These are phyloP conservation scores for Carallia brachiata DNA, from an alignment of 345 rosid species.

Conservation along the genomic window DNA sequence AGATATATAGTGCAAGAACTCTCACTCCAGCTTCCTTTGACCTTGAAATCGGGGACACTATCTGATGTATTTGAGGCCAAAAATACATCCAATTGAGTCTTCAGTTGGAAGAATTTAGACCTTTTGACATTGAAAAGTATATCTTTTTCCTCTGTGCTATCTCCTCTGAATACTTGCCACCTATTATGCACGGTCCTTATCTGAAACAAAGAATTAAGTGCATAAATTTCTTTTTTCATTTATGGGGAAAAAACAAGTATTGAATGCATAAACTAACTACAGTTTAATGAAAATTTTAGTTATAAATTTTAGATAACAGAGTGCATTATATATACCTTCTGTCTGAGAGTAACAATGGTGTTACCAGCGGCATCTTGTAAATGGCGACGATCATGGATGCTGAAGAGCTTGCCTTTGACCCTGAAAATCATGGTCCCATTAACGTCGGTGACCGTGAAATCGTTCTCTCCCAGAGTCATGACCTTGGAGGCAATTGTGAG, in stretches of 20 bases:
- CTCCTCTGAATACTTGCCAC: conserved; percentile 61
- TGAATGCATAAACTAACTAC: too few relatives aligned
- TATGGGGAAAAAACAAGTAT: too few relatives aligned
- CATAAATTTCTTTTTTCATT: too few relatives aligned
- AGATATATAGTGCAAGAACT: conserved; percentile 43
- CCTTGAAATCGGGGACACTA: conserved; percentile 43
- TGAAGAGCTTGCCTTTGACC: conserved; percentile 19
- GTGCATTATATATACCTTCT: not conserved
- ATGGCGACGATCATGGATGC: conserved; percentile 15
- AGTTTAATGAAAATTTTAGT: too few relatives aligned
- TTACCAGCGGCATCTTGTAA: conserved; percentile 23
- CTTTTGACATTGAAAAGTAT: conserved; percentile 48
- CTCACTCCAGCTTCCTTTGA: conserved; percentile 42
- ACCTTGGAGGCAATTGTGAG: conserved; percentile 23
- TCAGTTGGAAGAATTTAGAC: conserved; percentile 37
- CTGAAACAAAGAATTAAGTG: not conserved
- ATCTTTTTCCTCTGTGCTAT: conserved; percentile 43
- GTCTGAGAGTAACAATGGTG: conserved; percentile 15
- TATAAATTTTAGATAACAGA: not conserved
- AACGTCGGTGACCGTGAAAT: conserved; percentile 23
- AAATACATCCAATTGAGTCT: conserved; percentile 50
- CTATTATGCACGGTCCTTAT: conserved; percentile 31
- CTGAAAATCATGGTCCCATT: conserved; percentile 25
- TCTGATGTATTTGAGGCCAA: conserved; percentile 41
- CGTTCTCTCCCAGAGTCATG: conserved; percentile 14